phyloP scores from a whole-genome alignment of 495 filamentous ascomycete genomes.

The Hyaloscypha variabilis region DNA sequence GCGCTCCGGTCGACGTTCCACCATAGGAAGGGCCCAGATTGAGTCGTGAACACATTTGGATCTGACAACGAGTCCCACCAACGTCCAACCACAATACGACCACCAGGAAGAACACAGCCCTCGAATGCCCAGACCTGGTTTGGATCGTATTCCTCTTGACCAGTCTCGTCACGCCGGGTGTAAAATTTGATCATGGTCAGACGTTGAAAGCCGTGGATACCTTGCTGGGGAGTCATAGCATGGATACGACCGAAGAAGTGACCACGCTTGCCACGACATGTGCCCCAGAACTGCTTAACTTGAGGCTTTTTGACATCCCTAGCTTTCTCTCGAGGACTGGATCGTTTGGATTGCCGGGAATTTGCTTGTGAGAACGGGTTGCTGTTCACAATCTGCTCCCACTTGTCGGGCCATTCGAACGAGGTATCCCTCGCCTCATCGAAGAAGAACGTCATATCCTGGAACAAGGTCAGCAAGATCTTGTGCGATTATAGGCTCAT shows the following conservation, averaged over 20 bases:
- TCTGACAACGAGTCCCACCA: conserved; percentile 41
- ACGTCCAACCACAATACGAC: conserved; percentile 45
- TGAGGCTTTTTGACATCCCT: neutral
- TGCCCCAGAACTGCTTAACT: conserved; percentile 28
- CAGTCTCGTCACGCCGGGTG: neutral
- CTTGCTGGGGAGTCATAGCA: conserved; percentile 24
- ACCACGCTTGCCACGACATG: conserved; percentile 12
- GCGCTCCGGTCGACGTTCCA: conserved; percentile 46
- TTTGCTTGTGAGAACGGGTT: conserved; percentile 17
- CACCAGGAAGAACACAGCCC: conserved; percentile 52
- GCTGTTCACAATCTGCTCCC: conserved; percentile 18
- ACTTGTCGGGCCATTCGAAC: conserved; percentile 19
- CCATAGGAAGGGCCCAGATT: conserved; percentile 55
- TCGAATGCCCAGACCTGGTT: conserved; percentile 42
- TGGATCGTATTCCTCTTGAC: conserved; percentile 8
- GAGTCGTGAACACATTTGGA: conserved; percentile 21
- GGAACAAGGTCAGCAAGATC: neutral
- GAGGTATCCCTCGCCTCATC: conserved; percentile 9
- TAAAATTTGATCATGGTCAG: conserved; percentile 29
- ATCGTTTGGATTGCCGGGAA: neutral
- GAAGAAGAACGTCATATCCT: conserved; percentile 30
- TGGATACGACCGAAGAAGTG: conserved; percentile 33
- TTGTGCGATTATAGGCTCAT: neutral
- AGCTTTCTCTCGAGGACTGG: neutral
- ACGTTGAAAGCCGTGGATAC: conserved; percentile 31